Evolutionary conservation across 139 green algal genomes (phyloP), one percentile per base, ranked within the genome.

Genomic region (Closterium sp.): DNA sequence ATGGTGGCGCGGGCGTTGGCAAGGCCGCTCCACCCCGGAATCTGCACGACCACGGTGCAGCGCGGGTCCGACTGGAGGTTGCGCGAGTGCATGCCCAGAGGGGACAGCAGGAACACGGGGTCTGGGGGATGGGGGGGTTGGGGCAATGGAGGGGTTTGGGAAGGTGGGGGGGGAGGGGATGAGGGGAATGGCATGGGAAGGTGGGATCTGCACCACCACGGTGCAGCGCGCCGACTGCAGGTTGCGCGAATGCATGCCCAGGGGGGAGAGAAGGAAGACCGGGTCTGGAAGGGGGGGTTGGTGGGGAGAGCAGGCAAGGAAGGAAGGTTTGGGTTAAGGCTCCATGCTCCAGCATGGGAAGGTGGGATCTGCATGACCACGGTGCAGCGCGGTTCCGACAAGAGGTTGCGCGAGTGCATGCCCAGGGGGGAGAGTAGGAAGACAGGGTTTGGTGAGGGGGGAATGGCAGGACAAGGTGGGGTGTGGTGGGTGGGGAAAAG

Each of bases 1-100:
- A 99, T 98, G 85, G 98, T 99, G 22, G 99, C 98, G 31, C 97
- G 95, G 17, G 98, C 98, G 90, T 99, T 99, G 31, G 97, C 97
- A 89, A 99, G 96, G 7, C 98, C 98, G 86, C 96, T 97, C 98
- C 98, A 99, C 17, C 98, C 98, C 6, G 97, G 97, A 96, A 99
- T 98, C 96, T 99, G 97, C 86, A 99, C 93, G 32, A 93, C 95
- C 34, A 98, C 89, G 17, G 94, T 97, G 91, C 79, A 98, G 88
- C 89, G 96, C 45, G 92, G 95, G 96, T 98, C 95, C 87, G 96
- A 96, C 32, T 97, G 92, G 0, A 98, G 62, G 95, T 98, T 98
- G 70, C 96, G 94, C 73, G 96, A 96, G 93, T 98, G 97, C 93
- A 98, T 98, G 91, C 96, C 97, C 91, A 98, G 94, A 5, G 97